Evolutionary conservation across 202 grass and related monocot species (phyloP).

Genomic region (Setaria italica): DNA sequence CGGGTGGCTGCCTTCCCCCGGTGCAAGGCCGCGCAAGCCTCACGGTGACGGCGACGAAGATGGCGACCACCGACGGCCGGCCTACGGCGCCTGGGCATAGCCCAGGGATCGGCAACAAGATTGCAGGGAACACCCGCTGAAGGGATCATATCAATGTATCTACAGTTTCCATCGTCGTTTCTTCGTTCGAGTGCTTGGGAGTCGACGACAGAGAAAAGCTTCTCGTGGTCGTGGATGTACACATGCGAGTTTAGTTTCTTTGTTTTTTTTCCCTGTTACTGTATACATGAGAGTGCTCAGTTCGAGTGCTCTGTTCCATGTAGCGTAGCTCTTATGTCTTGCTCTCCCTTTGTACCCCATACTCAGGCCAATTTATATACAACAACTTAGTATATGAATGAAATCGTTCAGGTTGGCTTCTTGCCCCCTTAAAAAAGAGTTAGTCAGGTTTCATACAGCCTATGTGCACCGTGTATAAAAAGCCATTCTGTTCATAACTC

Average conservation of each 20-base stretch:
- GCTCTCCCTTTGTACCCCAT: no score
- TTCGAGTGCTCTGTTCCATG: no score
- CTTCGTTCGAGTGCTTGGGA: background rate
- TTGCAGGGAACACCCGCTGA: constrained; percentile 32
- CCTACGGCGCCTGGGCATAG: constrained; percentile 66
- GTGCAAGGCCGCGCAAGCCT: background rate
- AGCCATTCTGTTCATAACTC: background rate
- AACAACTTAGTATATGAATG: no score
- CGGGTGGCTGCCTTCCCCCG: background rate
- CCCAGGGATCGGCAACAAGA: constrained; percentile 66
- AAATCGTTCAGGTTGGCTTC: no score
- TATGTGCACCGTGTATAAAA: background rate
- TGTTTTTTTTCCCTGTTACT: background rate
- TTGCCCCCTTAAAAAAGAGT: no score
- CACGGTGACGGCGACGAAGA: background rate
- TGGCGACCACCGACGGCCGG: constrained; percentile 45
- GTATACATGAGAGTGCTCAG: background rate
- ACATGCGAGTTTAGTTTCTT: background rate
- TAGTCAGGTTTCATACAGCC: no score
- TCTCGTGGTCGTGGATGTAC: background rate
- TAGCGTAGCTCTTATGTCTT: no score
- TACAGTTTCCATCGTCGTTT: background rate
- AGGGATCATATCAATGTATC: background rate
- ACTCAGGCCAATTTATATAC: no score
- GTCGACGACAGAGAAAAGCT: background rate